Conservation (phyloP, 2,329 filamentous ascomycete species). For the Sarocladium brachiariae region DNA sequence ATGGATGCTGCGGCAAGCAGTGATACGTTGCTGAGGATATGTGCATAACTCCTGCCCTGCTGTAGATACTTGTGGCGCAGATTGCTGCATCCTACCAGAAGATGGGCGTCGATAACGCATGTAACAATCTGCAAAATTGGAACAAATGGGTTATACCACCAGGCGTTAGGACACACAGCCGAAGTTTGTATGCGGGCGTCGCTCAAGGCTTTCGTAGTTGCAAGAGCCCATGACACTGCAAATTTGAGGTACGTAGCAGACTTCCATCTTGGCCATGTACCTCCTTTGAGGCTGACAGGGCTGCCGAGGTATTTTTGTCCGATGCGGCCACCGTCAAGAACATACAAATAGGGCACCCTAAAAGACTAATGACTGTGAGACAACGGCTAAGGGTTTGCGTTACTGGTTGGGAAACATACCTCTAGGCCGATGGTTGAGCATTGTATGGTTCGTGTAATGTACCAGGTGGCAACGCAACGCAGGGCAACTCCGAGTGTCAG, state of each 20-base stretch:
- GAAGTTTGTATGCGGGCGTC: constrained; percentile 11
- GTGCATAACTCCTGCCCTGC: constrained; percentile 16
- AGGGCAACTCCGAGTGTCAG: neutral
- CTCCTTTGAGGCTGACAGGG: neutral
- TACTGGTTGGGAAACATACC: neutral
- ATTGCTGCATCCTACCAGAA: constrained; percentile 21
- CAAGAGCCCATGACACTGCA: constrained; percentile 25
- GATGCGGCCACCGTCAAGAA: neutral
- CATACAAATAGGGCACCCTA: neutral
- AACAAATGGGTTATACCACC: constrained; percentile 10
- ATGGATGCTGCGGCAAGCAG: constrained; percentile 15
- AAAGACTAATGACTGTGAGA: neutral
- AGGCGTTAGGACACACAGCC: constrained; percentile 14
- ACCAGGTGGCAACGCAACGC: neutral
- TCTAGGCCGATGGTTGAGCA: neutral
- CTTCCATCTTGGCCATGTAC: constrained; percentile 3
- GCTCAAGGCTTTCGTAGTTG: constrained; percentile 14
- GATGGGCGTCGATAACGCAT: constrained; percentile 23
- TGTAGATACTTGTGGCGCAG: constrained; percentile 16
- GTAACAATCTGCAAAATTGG: constrained; percentile 17
- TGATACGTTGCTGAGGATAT: constrained; percentile 10
- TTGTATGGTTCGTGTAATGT: neutral
- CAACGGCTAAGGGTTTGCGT: too few species aligned
- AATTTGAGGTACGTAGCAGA: constrained; percentile 12
- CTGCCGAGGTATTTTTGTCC: neutral